Percentiles rank a stretch among this genome's conserved stretches.
phyloP scores from a whole-genome alignment of 208 protist species.

The Acanthamoeba lenticulata region DNA sequence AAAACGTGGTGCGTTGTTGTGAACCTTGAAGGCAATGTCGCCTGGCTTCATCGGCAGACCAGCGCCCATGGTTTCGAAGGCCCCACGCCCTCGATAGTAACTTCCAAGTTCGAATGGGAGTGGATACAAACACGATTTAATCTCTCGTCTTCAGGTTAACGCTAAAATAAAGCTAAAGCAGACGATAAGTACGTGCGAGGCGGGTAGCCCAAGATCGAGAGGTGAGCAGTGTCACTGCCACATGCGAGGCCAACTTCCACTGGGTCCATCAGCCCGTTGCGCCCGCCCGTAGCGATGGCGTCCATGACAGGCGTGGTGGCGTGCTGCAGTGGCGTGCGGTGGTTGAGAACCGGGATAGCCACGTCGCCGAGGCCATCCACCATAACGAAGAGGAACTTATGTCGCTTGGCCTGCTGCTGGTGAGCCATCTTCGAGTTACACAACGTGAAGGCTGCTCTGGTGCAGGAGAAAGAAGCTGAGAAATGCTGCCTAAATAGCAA shows the following conservation, averaged over 20 bases:
- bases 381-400: slow-evolving; percentile 84
- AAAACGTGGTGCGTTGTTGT: too few species aligned
- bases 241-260: slow-evolving; percentile 87
- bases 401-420: too few species aligned
- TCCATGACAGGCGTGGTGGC: slow-evolving; percentile 78
- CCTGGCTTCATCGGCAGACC: slow-evolving; percentile 86
- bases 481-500: too few species aligned
- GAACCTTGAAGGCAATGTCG: slow-evolving; percentile 89
- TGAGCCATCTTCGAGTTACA: too few species aligned
- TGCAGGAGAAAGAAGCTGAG: too few species aligned
- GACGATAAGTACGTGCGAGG: slow-evolving; percentile 80
- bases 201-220: slow-evolving; percentile 86
- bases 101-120: neutral
- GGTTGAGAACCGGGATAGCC: slow-evolving; percentile 65
- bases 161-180: too few species aligned
- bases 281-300: slow-evolving; percentile 71
- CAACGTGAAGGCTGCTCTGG: too few species aligned
- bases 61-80: slow-evolving; percentile 87
- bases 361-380: slow-evolving; percentile 87
- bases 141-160: too few species aligned
- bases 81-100: slow-evolving; percentile 85
- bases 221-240: slow-evolving; percentile 88
- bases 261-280: slow-evolving; percentile 86
- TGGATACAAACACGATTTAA: too few species aligned
- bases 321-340: slow-evolving; percentile 75